phyloP scores from a whole-genome alignment of 2,329 filamentous ascomycete genomes.

The Trichoderma oligosporum region DNA sequence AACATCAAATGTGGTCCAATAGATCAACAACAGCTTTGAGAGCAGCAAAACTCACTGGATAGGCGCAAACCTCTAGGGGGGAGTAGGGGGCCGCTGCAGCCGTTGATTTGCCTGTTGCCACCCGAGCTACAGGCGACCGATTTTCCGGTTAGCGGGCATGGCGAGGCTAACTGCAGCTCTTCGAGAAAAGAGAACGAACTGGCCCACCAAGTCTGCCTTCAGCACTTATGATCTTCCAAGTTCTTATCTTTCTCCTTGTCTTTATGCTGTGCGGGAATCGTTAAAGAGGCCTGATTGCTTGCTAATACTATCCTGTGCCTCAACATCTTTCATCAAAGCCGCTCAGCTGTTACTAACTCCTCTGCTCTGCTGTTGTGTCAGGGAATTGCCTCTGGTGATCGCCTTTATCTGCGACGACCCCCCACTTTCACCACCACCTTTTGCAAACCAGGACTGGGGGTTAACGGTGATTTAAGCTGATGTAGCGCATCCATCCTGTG shows the following conservation, averaged over 20 bases:
- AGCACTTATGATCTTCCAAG: background rate
- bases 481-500: constrained; percentile 13
- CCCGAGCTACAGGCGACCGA: constrained; percentile 18
- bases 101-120: constrained; percentile 17
- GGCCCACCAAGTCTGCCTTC: constrained; percentile 18
- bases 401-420: background rate
- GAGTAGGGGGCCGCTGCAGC: background rate
- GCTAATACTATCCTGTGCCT: too few relatives aligned
- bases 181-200: background rate
- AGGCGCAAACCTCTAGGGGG: background rate
- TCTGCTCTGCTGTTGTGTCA: background rate
- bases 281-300: constrained; percentile 1
- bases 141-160: constrained; percentile 8
- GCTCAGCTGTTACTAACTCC: too few relatives aligned
- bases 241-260: background rate
- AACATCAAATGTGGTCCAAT: constrained; percentile 2
- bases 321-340: too few relatives aligned
- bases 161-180: constrained; percentile 18
- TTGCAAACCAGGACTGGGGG: constrained; percentile 3
- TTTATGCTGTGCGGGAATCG: constrained; percentile 5
- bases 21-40: background rate
- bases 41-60: background rate
- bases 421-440: constrained; percentile 13
- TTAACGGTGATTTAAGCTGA: constrained; percentile 4
- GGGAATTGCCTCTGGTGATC: background rate